Evolutionary conservation across 1,139 yeast species (phyloP).

Genomic region (Pichia sp.): DNA sequence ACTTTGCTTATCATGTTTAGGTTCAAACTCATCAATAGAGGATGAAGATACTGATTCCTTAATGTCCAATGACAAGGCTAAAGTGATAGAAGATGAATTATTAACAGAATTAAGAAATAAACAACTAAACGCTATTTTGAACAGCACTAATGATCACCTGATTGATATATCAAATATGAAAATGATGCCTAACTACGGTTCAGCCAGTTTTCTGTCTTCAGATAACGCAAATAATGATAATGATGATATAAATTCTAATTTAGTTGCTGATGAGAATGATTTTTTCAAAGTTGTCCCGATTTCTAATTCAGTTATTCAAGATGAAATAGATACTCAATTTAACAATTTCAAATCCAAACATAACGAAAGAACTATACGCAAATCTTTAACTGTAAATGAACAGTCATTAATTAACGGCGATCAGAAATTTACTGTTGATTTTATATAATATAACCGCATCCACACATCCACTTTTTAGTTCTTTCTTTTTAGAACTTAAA

Average conservation of each 20-base stretch:
- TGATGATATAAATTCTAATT: constrained; percentile 8
- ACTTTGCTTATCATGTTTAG: constrained; percentile 26
- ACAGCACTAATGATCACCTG: constrained; percentile 28
- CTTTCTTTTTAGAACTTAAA: not conserved
- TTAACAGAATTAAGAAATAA: constrained; percentile 24
- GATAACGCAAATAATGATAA: not conserved
- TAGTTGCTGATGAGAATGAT: constrained; percentile 8
- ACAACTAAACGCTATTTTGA: constrained; percentile 27
- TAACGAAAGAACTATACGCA: constrained; percentile 9
- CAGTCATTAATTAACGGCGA: not conserved
- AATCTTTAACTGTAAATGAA: constrained; percentile 1
- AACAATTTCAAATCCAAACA: constrained; percentile 9
- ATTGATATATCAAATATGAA: constrained; percentile 20
- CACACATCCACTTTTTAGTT: not conserved
- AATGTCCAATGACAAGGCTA: constrained; percentile 19
- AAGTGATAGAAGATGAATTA: constrained; percentile 19
- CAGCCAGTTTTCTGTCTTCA: not conserved
- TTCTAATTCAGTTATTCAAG: constrained; percentile 9
- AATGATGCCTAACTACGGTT: constrained; percentile 10
- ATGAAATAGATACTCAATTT: constrained; percentile 13
- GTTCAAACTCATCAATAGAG: constrained; percentile 14
- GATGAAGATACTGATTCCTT: constrained; percentile 27
- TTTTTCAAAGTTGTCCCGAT: constrained; percentile 9
- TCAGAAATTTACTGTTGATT: constrained; percentile 4
- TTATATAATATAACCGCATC: not conserved